A percentile compares a stretch with the other conserved stretches of the same genome.
Evolutionary conservation across 495 filamentous ascomycete genomes (phyloP).

Genomic region (Hyphodiscus hymeniophilus): DNA sequence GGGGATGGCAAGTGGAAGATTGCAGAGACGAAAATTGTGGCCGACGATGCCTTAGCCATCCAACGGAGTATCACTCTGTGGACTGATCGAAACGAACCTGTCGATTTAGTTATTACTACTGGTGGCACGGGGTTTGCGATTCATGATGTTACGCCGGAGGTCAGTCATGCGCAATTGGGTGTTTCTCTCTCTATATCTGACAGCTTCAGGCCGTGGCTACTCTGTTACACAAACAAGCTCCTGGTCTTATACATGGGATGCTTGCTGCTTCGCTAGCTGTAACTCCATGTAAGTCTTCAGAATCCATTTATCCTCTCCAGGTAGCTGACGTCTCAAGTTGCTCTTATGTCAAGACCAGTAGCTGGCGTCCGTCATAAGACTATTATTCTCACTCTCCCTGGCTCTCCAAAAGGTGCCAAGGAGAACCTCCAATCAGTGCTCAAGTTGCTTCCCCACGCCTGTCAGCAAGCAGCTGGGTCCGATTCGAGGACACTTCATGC

Average conservation of each 20-base stretch:
- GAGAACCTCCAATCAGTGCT: conserved; percentile 93
- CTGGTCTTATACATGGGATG: conserved; percentile 93
- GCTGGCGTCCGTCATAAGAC: conserved; percentile 80
- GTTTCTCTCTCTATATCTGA: not conserved
- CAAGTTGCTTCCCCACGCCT: conserved; percentile 88
- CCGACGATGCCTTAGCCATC: conserved; percentile 67
- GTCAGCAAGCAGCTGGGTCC: conserved; percentile 74
- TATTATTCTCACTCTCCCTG: conserved; percentile 84
- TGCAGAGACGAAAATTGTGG: conserved; percentile 63
- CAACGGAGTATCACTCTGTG: conserved; percentile 61
- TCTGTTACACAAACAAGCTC: conserved; percentile 78
- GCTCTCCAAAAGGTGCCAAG: conserved; percentile 91
- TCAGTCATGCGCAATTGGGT: conserved; percentile 26
- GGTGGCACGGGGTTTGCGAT: conserved; percentile 92
- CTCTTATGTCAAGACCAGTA: conserved; percentile 93
- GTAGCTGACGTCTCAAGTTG: conserved; percentile 48
- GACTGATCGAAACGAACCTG: conserved; percentile 51
- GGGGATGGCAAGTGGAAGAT: conserved; percentile 61
- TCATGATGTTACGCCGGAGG: conserved; percentile 86
- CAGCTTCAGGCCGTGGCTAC: conserved; percentile 60
- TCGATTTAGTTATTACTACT: conserved; percentile 78
- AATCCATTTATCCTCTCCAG: not conserved
- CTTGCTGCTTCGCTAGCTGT: conserved; percentile 73
- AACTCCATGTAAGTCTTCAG: conserved; percentile 68
- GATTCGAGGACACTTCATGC: conserved; percentile 74